These are phyloP conservation scores for Rhododendron kiyosumense DNA, from an alignment of 148 eudicot genomes.

Conservation along the genomic window DNA sequence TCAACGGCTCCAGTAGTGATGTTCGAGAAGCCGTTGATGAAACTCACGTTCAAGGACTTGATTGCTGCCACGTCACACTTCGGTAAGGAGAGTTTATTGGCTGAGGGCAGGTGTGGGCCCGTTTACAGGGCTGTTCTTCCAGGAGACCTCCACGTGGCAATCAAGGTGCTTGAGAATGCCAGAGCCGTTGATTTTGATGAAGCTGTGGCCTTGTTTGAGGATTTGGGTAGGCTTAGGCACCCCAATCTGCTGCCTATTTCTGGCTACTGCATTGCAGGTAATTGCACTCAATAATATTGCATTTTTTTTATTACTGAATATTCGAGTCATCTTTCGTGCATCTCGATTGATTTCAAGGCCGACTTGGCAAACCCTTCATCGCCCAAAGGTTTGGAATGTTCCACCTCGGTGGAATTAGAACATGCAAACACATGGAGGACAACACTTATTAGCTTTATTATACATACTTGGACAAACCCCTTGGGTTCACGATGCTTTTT, in stretches of 20 bases:
- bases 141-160: conserved; percentile 92
- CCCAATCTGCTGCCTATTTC: conserved; percentile 79
- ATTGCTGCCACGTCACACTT: conserved; percentile 84
- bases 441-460: too few species aligned
- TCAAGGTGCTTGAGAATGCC: conserved; percentile 70
- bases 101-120: conserved; percentile 83
- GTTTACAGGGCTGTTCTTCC: conserved; percentile 79
- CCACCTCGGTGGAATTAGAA: too few species aligned
- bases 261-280: conserved; percentile 98
- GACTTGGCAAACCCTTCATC: too few species aligned
- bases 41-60: conserved; percentile 76
- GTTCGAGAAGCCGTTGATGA: conserved; percentile 98
- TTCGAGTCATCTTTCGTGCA: too few species aligned
- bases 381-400: too few species aligned
- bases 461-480: too few species aligned
- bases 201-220: conserved; percentile 65
- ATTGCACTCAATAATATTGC: neutral
- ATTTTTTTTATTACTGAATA: too few species aligned
- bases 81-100: conserved; percentile 75
- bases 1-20: conserved; percentile 67
- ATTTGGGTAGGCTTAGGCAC: conserved; percentile 54
- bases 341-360: too few species aligned
- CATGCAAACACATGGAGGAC: too few species aligned
- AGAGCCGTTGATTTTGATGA: conserved; percentile 41
- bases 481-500: too few species aligned